Evolutionary conservation across 2,329 filamentous ascomycete species (phyloP), one percentile per base, ranked within the genome.

Genomic region (Aspergillus novofumigatus): DNA sequence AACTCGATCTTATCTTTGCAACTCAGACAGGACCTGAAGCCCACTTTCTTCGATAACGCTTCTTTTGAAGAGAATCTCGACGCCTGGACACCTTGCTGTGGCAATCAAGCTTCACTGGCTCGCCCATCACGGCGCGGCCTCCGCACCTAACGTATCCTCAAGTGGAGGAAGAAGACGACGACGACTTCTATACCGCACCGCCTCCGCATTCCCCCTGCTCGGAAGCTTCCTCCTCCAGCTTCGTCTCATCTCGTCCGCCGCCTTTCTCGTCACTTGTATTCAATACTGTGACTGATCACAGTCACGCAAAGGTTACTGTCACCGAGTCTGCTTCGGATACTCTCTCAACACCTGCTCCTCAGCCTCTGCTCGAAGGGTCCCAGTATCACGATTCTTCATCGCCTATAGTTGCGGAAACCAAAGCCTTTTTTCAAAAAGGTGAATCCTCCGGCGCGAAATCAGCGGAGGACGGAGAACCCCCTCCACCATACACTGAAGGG

Each of bases 401-500:
- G 55, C 79, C 80, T 35, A 78, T 82, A 64, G 78, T 83, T 67
- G 85, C 86, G 63, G 91, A 95, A 72, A 93, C 91, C 69, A 95
- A 96, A 77, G 86, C 88, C 67, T 90, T 87, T 52, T 86, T 95
- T 75, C 88, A 83, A 64, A 96, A 96, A 77, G 84, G 85, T 69
- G 83, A 88, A 67, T 84, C 86, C 41, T 86, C 86, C 58, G 86
- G 85, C 32, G 32, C 32, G 67, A 94, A 94, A 74, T 85, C 80
- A 57, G 70, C 83, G 58, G 85, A 87, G 80, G 93, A 97, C 78
- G 84, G 86, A 77, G 94, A 97, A 79, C 93, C 93, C 58, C 94
- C 94, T 59, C 94, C 94, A 57, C 93, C 94, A 56, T 99, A 99
- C 76, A 92, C 90, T 65, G 93, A 97, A 70, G 92, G 93, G 68